These are phyloP conservation scores for Peterozyma xylosa DNA, from an alignment of 805 yeast species.

Conservation along the genomic window DNA sequence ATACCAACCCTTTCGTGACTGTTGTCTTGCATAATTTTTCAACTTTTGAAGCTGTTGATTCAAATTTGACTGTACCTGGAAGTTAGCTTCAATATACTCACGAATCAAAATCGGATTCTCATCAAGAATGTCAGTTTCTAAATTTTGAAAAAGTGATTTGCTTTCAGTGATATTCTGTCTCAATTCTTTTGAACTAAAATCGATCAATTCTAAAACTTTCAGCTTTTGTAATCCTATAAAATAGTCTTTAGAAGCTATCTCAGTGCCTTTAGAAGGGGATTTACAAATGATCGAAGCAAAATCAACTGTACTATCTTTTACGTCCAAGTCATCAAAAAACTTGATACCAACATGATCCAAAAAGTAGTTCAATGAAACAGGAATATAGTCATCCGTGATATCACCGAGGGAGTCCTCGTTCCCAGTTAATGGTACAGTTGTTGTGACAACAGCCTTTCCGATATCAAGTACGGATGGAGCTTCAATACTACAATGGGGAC, in stretches of 20 bases:
- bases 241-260: slow-evolving; percentile 22
- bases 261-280: slow-evolving; percentile 9
- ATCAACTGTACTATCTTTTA: slow-evolving; percentile 1
- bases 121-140: slow-evolving; percentile 35
- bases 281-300: neutral
- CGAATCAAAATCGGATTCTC: slow-evolving; percentile 43
- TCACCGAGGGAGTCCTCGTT: slow-evolving; percentile 8
- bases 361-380: slow-evolving; percentile 30
- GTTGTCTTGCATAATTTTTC: slow-evolving; percentile 42
- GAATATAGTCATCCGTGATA: slow-evolving; percentile 17
- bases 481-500: neutral
- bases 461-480: neutral
- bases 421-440: slow-evolving; percentile 23
- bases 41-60: slow-evolving; percentile 40
- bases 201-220: slow-evolving; percentile 39
- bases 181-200: slow-evolving; percentile 48
- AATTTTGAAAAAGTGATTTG: slow-evolving; percentile 33
- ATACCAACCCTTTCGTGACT: slow-evolving; percentile 52
- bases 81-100: slow-evolving; percentile 35
- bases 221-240: slow-evolving; percentile 30
- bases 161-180: slow-evolving; percentile 44
- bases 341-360: slow-evolving; percentile 30
- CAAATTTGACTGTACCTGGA: slow-evolving; percentile 31
- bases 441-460: slow-evolving; percentile 11
- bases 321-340: slow-evolving; percentile 39